Base-by-base conservation (phyloP, 495 filamentous ascomycete genomes). In the Penicillium samsonianum region DNA sequence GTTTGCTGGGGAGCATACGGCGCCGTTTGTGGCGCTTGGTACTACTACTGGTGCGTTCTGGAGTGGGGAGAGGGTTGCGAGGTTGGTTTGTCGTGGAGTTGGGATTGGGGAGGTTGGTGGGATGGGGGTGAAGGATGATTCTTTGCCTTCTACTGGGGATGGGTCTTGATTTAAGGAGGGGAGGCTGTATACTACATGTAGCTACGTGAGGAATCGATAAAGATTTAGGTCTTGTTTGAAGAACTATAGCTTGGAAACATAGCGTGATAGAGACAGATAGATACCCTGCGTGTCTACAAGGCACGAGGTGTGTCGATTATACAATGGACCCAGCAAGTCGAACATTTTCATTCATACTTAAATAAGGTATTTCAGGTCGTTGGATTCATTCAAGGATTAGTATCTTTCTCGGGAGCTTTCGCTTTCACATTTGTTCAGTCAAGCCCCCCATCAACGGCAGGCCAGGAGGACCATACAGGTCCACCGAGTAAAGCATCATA, bases 1-100 rank as follows among this genome's bases (percentile, higher is more conserved):
- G 92, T 83, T 97, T 62, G 94, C 93, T 1, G 93, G 93, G 0
- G 93, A 98, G 71, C 94, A 97, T 74, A 96, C 92, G 26, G 85
- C 91, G 25, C 93, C 93, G 26, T 95, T 96, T 71, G 84, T 92
- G 19, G 90, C 89, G 16, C 69, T 96, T 49, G 92, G 92, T 1
- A 96, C 92, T 8, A 88, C 85, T 11, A 92, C 90, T 3, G 92
- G 92, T 2, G 92, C 92, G 11, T 97, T 91, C 59, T 96, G 90
- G 91, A 91, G 90, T 69, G 93, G 93, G 1, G 90, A 97, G 73
- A 80, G 80, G 6, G 89, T 90, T 31, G 92, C 81, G 14, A 81
- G 73, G 60, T 82, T 87, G 70, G 78, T 96, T 26, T 73, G 79
- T 50, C 67, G 65, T 48, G 35, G 65, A 6, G 67, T 72, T 62